These are phyloP conservation scores for Salvia splendens DNA, from an alignment of 257 asterid species.

Conservation along the genomic window DNA sequence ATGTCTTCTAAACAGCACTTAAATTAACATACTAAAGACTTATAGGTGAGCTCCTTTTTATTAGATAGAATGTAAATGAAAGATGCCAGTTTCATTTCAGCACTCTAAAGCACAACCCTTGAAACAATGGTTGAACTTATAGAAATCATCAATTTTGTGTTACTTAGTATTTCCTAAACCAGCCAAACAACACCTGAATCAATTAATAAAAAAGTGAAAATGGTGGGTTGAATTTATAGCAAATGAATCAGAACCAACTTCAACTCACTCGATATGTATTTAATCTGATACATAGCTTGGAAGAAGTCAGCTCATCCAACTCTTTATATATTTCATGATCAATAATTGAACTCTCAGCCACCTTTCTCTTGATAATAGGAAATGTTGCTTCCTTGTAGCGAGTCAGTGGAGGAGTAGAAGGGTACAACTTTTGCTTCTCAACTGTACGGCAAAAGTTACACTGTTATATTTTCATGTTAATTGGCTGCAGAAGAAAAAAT, in stretches of 20 bases:
- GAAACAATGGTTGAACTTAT: conserved; percentile 22
- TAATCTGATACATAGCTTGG: conserved; percentile 87
- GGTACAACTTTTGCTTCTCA: conserved; percentile 70
- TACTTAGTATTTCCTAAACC: conserved; percentile 9
- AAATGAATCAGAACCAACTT: conserved; percentile 31
- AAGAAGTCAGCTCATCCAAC: conserved; percentile 68
- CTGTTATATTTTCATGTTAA: conserved; percentile 32
- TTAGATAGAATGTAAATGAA: conserved; percentile 4
- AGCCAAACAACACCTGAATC: conserved; percentile 12
- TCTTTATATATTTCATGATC: conserved; percentile 58
- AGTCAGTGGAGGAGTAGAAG: conserved; percentile 88
- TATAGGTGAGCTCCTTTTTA: background rate
- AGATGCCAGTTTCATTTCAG: conserved; percentile 3
- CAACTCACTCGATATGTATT: conserved; percentile 86
- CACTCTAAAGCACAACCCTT: conserved; percentile 15
- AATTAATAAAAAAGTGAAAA: conserved; percentile 21
- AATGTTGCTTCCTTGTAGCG: conserved; percentile 84
- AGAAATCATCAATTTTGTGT: conserved; percentile 16
- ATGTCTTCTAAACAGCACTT: conserved; percentile 9
- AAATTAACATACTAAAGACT: conserved; percentile 16
- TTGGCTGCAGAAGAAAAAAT: conserved; percentile 9
- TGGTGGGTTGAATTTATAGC: conserved; percentile 10
- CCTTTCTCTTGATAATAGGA: conserved; percentile 75
- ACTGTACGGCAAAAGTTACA: conserved; percentile 53
- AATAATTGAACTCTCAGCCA: conserved; percentile 55